These are phyloP conservation scores for Fusarium redolens DNA, from an alignment of 2,329 filamentous ascomycete species.

Conservation along the genomic window DNA sequence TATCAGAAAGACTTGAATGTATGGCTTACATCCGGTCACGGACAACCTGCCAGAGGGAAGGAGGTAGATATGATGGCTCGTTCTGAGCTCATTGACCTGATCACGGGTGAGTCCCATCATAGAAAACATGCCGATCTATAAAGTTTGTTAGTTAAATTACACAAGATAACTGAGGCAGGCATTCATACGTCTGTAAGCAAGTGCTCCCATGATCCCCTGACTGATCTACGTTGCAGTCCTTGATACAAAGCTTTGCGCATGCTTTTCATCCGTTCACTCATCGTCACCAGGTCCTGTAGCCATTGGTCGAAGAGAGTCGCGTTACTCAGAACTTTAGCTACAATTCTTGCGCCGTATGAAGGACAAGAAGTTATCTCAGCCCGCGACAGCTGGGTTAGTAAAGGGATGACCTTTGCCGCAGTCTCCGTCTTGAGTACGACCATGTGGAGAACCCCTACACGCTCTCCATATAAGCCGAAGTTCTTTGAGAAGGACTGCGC, in stretches of 20 bases:
- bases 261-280: not conserved
- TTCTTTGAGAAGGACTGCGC: not conserved
- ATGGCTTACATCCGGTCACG: not conserved
- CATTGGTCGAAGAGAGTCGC: not conserved
- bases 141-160: not conserved
- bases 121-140: not conserved
- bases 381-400: not conserved
- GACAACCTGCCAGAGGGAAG: not conserved
- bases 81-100: not conserved
- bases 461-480: not conserved
- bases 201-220: not conserved
- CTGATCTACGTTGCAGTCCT: not conserved
- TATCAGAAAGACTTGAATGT: no score
- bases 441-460: not conserved
- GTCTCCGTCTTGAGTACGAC: not conserved
- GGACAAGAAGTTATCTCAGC: not conserved
- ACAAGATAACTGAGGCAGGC: no score
- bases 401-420: not conserved
- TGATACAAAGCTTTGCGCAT: not conserved
- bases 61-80: not conserved
- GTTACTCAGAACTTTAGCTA: not conserved
- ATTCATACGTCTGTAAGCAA: not conserved
- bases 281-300: not conserved
- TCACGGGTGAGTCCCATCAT: not conserved
- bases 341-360: not conserved